Evolutionary conservation across 2,329 filamentous ascomycete genomes (phyloP).

Genomic region (Ascochyta viciae-villosae): DNA sequence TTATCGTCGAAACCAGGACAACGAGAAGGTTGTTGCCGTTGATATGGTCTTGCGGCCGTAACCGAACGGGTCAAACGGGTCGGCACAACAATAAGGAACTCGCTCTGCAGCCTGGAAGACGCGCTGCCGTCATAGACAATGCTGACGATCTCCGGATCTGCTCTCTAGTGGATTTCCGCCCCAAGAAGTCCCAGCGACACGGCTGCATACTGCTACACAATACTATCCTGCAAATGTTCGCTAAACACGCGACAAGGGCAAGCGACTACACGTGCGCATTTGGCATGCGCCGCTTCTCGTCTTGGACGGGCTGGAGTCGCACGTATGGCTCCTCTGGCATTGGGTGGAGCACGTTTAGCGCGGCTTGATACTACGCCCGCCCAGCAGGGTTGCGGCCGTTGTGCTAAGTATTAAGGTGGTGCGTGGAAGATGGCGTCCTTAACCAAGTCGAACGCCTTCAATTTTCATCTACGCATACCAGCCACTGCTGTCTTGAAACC

Average conservation of each 20-base stretch:
- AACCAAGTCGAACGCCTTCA: background rate
- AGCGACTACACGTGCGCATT: slow-evolving; percentile 23
- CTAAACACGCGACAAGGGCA: slow-evolving; percentile 14
- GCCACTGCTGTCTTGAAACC: background rate
- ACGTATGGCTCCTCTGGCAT: background rate
- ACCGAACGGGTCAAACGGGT: background rate
- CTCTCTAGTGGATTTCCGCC: background rate
- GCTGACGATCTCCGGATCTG: background rate
- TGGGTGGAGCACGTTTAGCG: background rate
- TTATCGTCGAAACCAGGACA: background rate
- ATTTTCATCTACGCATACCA: background rate
- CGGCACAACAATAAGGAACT: background rate
- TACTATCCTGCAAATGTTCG: background rate
- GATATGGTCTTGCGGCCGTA: slow-evolving; percentile 6
- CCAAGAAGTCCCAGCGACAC: background rate
- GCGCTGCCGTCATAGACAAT: slow-evolving; percentile 1
- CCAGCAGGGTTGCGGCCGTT: slow-evolving; percentile 14
- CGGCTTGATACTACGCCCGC: slow-evolving; percentile 3
- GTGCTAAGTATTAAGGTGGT: slow-evolving; percentile 3
- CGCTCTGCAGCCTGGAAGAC: background rate
- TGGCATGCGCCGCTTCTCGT: slow-evolving; percentile 9
- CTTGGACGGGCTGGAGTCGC: background rate
- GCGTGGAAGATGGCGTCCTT: background rate
- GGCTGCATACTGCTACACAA: background rate
- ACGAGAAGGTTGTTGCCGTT: background rate